A percentile compares a stretch with the other conserved stretches of the same genome.
Evolutionary conservation across 805 yeast genomes (phyloP).

Genomic region (Metschnikowia matae): DNA sequence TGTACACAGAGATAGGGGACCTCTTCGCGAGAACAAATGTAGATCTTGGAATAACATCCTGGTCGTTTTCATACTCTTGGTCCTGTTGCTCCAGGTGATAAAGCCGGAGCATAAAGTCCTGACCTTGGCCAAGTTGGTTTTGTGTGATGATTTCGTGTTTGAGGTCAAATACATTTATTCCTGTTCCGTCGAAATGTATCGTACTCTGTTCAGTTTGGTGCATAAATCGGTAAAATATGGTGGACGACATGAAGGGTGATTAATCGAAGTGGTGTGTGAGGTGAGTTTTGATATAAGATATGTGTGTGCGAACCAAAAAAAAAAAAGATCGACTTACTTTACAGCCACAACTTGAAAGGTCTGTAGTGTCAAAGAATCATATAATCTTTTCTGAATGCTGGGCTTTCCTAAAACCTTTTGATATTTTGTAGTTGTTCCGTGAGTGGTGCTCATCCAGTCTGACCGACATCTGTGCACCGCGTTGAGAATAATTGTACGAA

Average conservation of each 20-base stretch:
- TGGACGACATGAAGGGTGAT: constrained; percentile 61
- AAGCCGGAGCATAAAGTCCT: constrained; percentile 73
- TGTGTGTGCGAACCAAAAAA: constrained; percentile 4
- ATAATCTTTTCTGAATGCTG: background rate
- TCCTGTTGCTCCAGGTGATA: constrained; percentile 56
- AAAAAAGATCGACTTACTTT: background rate
- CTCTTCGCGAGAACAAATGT: constrained; percentile 77
- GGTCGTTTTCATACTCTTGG: constrained; percentile 80
- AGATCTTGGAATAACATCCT: constrained; percentile 86
- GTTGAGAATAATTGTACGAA: background rate
- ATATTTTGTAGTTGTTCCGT: background rate
- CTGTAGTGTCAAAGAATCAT: too few species aligned
- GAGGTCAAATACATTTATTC: constrained; percentile 89
- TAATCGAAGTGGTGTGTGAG: background rate
- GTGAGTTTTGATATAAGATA: background rate
- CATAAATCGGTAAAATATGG: constrained; percentile 78
- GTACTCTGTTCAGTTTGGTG: constrained; percentile 80
- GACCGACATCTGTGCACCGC: constrained; percentile 7
- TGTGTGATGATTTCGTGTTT: constrained; percentile 84
- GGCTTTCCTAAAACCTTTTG: background rate
- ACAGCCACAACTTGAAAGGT: background rate
- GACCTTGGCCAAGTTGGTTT: constrained; percentile 77
- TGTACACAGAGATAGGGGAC: constrained; percentile 48
- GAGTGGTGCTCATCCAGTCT: background rate
- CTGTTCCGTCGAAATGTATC: constrained; percentile 91